These are phyloP conservation scores for Candida sakaeoensis DNA, from an alignment of 805 yeast genomes.

Conservation along the genomic window DNA sequence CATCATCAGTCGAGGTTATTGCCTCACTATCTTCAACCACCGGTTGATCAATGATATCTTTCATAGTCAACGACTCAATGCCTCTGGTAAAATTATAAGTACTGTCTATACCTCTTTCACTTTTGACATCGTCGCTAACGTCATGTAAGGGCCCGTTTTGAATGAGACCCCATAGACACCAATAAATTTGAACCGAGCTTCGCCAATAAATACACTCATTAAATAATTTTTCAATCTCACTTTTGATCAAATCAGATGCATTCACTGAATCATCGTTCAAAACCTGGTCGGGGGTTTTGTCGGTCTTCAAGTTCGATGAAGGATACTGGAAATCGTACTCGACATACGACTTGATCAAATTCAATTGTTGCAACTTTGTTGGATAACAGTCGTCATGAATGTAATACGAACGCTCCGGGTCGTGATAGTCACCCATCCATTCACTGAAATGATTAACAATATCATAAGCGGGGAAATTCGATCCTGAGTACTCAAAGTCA, in stretches of 20 bases:
- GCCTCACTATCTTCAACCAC: conserved; percentile 24
- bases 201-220: conserved; percentile 77
- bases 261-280: conserved; percentile 8
- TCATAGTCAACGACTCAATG: conserved; percentile 47
- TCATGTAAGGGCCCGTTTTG: conserved; percentile 53
- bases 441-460: conserved; percentile 91
- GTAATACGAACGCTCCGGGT: conserved; percentile 47
- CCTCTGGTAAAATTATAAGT: conserved; percentile 34
- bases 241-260: conserved; percentile 30
- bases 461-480: conserved; percentile 85
- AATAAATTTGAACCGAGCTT: conserved; percentile 68
- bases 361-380: conserved; percentile 58
- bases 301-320: conserved; percentile 24
- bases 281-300: conserved; percentile 9
- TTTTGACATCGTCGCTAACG: conserved; percentile 12
- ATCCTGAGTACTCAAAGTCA: conserved; percentile 94
- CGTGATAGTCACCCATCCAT: conserved; percentile 95
- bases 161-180: conserved; percentile 92
- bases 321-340: conserved; percentile 49
- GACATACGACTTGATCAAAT: conserved; percentile 74
- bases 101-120: conserved; percentile 36
- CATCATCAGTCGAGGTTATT: conserved; percentile 47
- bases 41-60: conserved; percentile 8
- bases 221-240: conserved; percentile 48
- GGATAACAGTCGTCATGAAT: conserved; percentile 65